phyloP scores from a whole-genome alignment of 2,329 filamentous ascomycete species.

The Huntiella omanensis region DNA sequence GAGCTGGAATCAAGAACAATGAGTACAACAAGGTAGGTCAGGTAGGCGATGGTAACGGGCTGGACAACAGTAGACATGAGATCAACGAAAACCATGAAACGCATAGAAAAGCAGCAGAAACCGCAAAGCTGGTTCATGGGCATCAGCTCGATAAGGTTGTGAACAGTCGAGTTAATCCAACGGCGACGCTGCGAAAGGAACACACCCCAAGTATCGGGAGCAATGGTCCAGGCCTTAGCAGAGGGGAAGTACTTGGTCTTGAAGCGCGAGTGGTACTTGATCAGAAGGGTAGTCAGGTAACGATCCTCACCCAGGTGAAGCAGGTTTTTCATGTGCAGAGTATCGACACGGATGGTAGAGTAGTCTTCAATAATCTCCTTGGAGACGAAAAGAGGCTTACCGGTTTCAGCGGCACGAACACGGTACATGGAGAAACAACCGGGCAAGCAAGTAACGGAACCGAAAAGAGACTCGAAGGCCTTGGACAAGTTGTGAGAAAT shows the following conservation, averaged over 20 bases:
- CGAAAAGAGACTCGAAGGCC: constrained; percentile 93
- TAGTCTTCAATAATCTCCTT: constrained; percentile 79
- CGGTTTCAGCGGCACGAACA: constrained; percentile 80
- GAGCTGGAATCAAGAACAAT: constrained; percentile 41
- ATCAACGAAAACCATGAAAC: constrained; percentile 91
- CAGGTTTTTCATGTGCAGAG: constrained; percentile 96
- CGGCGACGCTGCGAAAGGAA: constrained; percentile 96
- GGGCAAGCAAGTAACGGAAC: constrained; percentile 89
- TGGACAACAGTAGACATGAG: constrained; percentile 81
- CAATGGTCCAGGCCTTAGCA: constrained; percentile 92
- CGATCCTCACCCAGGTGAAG: constrained; percentile 94
- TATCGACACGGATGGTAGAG: constrained; percentile 86
- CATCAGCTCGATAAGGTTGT: constrained; percentile 92
- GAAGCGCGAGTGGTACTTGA: constrained; percentile 83
- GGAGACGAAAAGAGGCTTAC: constrained; percentile 92
- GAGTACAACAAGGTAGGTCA: constrained; percentile 71
- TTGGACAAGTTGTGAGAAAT: constrained; percentile 96
- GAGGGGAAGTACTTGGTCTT: constrained; percentile 95
- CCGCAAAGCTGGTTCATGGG: constrained; percentile 86
- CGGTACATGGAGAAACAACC: constrained; percentile 99
- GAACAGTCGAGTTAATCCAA: constrained; percentile 98
- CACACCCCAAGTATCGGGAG: constrained; percentile 80
- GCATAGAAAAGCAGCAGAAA: constrained; percentile 99
- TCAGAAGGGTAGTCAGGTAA: constrained; percentile 81
- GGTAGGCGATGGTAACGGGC: constrained; percentile 77